Conservation (phyloP, 176 grass and related monocot genomes). For the Eleusine indica region DNA sequence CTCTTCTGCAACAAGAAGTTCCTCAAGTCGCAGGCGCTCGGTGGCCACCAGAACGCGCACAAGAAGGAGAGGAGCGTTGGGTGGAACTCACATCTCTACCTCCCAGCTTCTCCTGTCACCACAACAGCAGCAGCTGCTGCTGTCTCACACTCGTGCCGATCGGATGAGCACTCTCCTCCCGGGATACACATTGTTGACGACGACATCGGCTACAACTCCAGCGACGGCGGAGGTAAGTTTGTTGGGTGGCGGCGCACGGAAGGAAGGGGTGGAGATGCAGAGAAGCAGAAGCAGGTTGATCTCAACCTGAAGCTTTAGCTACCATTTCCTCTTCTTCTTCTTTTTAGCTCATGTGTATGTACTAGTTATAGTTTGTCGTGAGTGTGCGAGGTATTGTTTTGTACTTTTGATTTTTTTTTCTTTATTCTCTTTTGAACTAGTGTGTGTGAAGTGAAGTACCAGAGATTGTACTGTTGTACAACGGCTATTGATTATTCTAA, state of each 20-base stretch:
- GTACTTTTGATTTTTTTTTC: neutral
- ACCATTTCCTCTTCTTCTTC: too few species aligned
- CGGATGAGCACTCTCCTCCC: neutral
- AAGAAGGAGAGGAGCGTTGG: slow-evolving; percentile 82
- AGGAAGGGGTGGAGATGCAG: neutral
- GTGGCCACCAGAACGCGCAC: slow-evolving; percentile 96
- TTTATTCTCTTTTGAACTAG: neutral
- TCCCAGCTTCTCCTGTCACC: neutral
- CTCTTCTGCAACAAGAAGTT: slow-evolving; percentile 99
- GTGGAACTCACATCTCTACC: slow-evolving; percentile 74
- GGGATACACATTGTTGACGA: neutral
- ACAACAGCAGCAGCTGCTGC: neutral
- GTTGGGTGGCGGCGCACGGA: neutral
- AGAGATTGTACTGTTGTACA: neutral
- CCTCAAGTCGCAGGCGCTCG: slow-evolving; percentile 96
- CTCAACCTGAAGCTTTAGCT: slow-evolving; percentile 53
- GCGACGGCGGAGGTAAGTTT: neutral
- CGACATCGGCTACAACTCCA: too few species aligned
- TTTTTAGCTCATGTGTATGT: neutral
- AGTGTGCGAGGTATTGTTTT: neutral
- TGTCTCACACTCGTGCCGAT: slow-evolving; percentile 32
- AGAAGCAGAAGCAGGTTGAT: slow-evolving; percentile 38
- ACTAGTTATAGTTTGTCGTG: neutral
- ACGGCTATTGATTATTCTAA: neutral
- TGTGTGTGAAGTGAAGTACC: neutral